phyloP scores from a whole-genome alignment of 2,329 filamentous ascomycete genomes.

The Neurospora sp. region DNA sequence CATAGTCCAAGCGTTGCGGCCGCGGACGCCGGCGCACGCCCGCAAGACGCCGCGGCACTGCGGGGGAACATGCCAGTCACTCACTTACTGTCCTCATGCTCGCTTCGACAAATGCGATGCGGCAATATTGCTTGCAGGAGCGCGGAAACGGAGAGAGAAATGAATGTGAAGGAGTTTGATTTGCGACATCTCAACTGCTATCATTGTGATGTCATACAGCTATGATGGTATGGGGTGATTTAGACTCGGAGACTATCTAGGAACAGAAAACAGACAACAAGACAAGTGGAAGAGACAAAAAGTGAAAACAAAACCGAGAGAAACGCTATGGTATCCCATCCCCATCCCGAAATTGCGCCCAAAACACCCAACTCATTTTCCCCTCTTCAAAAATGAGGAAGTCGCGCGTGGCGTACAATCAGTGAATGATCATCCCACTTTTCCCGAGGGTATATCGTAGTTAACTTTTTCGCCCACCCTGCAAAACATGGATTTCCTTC shows the following conservation, averaged over 20 bases:
- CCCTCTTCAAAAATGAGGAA: background rate
- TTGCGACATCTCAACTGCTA: background rate
- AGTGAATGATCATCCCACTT: background rate
- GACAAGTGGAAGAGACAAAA: background rate
- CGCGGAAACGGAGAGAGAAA: background rate
- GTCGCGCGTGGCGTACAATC: background rate
- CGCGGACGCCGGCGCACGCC: background rate
- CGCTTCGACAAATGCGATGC: background rate
- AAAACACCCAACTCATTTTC: background rate
- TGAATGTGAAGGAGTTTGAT: background rate
- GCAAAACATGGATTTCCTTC: background rate
- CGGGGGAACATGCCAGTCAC: background rate
- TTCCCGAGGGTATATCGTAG: background rate
- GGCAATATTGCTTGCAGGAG: background rate
- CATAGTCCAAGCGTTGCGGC: background rate
- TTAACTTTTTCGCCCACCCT: background rate
- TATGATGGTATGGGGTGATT: background rate
- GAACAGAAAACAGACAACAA: background rate
- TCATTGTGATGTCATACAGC: background rate
- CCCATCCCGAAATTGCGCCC: background rate
- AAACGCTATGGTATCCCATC: background rate
- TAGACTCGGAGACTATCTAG: background rate
- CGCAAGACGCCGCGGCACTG: background rate
- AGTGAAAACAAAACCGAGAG: background rate
- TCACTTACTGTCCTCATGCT: background rate